Base-by-base conservation (phyloP, 805 yeast genomes). In the Cyberlindnera subsufficiens region DNA sequence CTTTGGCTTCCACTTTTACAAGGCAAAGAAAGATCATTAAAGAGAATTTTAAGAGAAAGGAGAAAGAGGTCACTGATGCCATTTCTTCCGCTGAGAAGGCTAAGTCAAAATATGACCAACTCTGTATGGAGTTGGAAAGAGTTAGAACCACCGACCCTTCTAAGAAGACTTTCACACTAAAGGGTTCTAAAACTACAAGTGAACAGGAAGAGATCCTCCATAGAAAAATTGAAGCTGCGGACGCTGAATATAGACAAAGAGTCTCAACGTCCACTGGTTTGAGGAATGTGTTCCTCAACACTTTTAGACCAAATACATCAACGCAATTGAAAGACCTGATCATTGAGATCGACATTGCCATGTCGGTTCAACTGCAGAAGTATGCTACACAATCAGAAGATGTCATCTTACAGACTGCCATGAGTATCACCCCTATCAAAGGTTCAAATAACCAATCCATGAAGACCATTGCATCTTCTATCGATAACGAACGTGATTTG, bases 171-270 rank as follows among this genome's bases (percentile, higher is more conserved):
- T 80, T 90, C 40, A 78, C 91, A 3, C 73, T 93, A 59, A 86
- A 86, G 58, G 83, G 85, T 46, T 77, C 86, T 33, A 83, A 82
- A 51, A 80, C 89, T 0, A 79, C 85, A 1, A 83, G 82, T 40
- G 77, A 74, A 38, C 97, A 91, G 65, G 98, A 93, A 59, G 98
- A 91, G 58, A 96, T 90, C 39, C 68, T 91, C 16, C 79, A 75
- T 47, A 68, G 81, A 42, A 90, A 91, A 58, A 86, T 93, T 37
- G 86, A 83, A 51, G 65, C 70, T 42, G 95, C 97, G 0, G 97
- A 93, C 62, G 74, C 77, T 42, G 99, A 93, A 49, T 93, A 88
- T 66, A 80, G 82, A 60, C 78, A 76, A 55, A 84, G 77, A 56
- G 95, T 89, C 5, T 75, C 80, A 34, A 66, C 77, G 3, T 85